Conservation (phyloP, 441 rosid genomes). For the Mallotus japonicus region DNA sequence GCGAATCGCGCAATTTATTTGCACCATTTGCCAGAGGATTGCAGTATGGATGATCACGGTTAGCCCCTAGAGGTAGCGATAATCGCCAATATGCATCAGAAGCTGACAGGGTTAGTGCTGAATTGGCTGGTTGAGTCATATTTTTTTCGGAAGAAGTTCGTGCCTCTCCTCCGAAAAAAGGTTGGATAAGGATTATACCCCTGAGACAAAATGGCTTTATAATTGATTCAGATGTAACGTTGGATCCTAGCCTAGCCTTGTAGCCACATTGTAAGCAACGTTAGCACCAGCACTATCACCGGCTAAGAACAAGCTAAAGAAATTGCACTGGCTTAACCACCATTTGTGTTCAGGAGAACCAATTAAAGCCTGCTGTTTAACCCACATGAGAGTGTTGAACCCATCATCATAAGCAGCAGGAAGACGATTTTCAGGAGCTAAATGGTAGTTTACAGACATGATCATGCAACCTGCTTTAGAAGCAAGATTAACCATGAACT, state of each 20-base stretch:
- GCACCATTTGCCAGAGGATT: conserved; percentile 46
- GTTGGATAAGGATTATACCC: conserved; percentile 67
- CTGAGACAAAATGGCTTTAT: conserved; percentile 28
- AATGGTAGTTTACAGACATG: conserved; percentile 73
- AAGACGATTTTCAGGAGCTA: conserved; percentile 67
- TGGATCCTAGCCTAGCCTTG: conserved; percentile 34
- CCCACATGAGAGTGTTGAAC: conserved; percentile 53
- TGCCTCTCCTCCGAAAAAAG: conserved; percentile 71
- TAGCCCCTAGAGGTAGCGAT: conserved; percentile 54
- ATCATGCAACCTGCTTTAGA: conserved; percentile 44
- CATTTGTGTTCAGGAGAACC: conserved; percentile 34
- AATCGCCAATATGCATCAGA: conserved; percentile 58
- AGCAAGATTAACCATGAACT: conserved; percentile 58
- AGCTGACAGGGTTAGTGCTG: conserved; percentile 51
- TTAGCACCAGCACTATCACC: conserved; percentile 85
- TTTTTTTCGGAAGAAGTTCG: conserved; percentile 57
- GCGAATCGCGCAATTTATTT: conserved; percentile 25
- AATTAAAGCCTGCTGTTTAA: conserved; percentile 36
- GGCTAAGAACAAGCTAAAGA: conserved; percentile 49
- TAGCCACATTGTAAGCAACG: conserved; percentile 60
- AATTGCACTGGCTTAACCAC: conserved; percentile 35
- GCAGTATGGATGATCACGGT: conserved; percentile 67
- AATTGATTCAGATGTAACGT: conserved; percentile 21
- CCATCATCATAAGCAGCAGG: conserved; percentile 79
- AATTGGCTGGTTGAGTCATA: conserved; percentile 36